Percentiles rank a stretch among this genome's conserved stretches.
These are phyloP conservation scores for Globisporangium orthogonon DNA, from an alignment of 352 stramenopile genomes.

Conservation along the genomic window DNA sequence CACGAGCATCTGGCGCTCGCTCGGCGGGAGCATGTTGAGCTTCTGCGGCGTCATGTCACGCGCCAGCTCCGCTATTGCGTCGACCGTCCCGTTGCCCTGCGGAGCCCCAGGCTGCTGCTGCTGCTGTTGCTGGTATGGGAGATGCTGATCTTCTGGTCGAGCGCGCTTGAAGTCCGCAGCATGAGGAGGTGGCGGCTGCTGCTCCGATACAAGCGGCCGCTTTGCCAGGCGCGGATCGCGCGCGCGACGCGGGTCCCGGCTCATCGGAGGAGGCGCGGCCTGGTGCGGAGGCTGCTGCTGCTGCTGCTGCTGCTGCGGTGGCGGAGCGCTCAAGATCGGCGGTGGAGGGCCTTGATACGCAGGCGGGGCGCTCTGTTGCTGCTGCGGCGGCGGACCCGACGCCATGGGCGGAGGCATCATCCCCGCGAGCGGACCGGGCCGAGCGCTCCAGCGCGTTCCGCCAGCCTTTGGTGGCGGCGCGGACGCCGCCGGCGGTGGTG, in stretches of 20 bases:
- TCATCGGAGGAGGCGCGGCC: slow-evolving; percentile 14
- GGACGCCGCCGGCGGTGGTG: slow-evolving; percentile 16
- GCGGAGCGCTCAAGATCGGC: slow-evolving; percentile 21
- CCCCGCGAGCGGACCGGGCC: slow-evolving; percentile 36
- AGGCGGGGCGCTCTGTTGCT: slow-evolving; percentile 1
- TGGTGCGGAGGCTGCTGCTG: slow-evolving; percentile 10
- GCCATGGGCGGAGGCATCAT: slow-evolving; percentile 8
- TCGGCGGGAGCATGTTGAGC: slow-evolving; percentile 67
- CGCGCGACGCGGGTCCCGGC: slow-evolving; percentile 46
- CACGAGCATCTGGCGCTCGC: slow-evolving; percentile 72
- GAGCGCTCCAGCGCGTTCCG: slow-evolving; percentile 59
- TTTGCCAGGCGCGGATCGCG: slow-evolving; percentile 49
- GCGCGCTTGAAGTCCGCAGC: slow-evolving; percentile 3
- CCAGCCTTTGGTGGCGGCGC: slow-evolving; percentile 32
- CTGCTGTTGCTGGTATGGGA: not conserved
- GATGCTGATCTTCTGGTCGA: slow-evolving; percentile 12
- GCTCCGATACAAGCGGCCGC: slow-evolving; percentile 5
- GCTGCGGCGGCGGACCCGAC: not conserved
- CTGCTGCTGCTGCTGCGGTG: slow-evolving; percentile 12
- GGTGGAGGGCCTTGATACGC: slow-evolving; percentile 13
- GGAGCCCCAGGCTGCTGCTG: not conserved
- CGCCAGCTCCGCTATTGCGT: slow-evolving; percentile 62
- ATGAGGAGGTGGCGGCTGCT: not conserved
- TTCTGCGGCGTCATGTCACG: slow-evolving; percentile 80
- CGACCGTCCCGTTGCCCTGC: slow-evolving; percentile 28